Evolutionary conservation across 495 filamentous ascomycete genomes (phyloP).

Genomic region (Xylaria scruposa): DNA sequence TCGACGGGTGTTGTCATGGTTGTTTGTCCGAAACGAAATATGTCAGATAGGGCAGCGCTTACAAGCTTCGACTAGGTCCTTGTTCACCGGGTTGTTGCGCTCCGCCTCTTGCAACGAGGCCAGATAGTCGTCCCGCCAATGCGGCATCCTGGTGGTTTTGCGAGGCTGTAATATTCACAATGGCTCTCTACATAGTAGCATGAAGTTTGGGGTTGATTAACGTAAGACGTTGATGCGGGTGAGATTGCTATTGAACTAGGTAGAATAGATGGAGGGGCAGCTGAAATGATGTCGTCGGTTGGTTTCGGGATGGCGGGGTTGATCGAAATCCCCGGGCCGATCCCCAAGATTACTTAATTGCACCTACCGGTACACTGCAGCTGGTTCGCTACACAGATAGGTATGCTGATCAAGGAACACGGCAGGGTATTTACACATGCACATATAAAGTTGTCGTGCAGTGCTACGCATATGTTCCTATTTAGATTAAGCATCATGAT

Average conservation of each 20-base stretch:
- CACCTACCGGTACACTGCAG: not conserved
- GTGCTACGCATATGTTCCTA: not conserved
- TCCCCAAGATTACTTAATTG: not conserved
- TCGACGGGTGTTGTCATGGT: constrained; percentile 10
- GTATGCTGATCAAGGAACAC: too few relatives aligned
- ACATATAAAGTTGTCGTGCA: not conserved
- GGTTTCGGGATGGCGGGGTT: not conserved
- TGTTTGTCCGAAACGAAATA: not conserved
- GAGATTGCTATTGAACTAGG: not conserved
- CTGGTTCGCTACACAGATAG: too few relatives aligned
- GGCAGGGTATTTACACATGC: not conserved
- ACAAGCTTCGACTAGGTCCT: constrained; percentile 55
- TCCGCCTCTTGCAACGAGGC: constrained; percentile 49
- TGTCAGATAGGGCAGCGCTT: constrained; percentile 29
- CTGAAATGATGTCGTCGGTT: constrained; percentile 7
- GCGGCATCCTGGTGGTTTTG: constrained; percentile 43
- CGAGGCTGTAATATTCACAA: not conserved
- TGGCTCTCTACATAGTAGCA: constrained; percentile 6
- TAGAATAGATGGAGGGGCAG: not conserved
- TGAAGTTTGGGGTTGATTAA: not conserved
- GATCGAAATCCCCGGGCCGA: not conserved
- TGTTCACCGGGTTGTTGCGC: constrained; percentile 51
- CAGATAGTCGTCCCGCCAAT: constrained; percentile 57
- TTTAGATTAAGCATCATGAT: not conserved
- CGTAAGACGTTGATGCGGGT: not conserved